Evolutionary conservation across 139 green algal species (phyloP), one percentile per base, ranked within the genome.

Genomic region (Chlorella vulgaris): DNA sequence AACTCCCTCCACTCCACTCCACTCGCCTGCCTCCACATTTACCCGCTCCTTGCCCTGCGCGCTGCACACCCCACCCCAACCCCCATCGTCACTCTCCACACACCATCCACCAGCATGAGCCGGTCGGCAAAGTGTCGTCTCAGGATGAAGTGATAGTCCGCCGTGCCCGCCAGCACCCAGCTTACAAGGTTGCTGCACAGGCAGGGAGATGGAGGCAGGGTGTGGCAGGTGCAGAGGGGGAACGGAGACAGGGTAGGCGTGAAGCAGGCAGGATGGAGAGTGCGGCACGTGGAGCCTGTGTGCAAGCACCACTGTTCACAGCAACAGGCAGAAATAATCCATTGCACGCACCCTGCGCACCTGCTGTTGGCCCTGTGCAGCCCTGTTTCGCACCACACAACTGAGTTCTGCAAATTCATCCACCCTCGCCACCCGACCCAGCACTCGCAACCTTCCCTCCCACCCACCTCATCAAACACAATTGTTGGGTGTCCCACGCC

Each of bases 91-190:
- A 38, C 29, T 38, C 10, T 33, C 3, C 61, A 68, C 73, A 28
- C 75, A 66, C 74, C 82, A 38, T 75, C 74, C 4, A 86, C 36
- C 19, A 82, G 58, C 82, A 86, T 86, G 74, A 83, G 82, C 2
- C 74, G 82, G 75, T 86, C 83, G 33, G 82, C 62, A 67, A 83
- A 86, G 75, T 86, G 82, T 31, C 76, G 75, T 0, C 67, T 51
- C 43, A 83, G 69, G 40, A 26, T 42, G n/a, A 83, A 18, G 75
- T 79, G 75, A 51, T 86, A 86, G 31, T 86, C 82, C 19, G 83
- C 53, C 58, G 83, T 69, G 33, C 82, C 82, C 0, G 75, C 82
- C 42, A 71, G 15, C 43, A 69, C 28, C 82, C 82, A 86, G 67
- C 76, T 68, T 7, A 86, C 43, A n/a, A 76, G 36, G 35, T 86